These are phyloP conservation scores for Aspergillus nanangensis DNA, from an alignment of 495 filamentous ascomycete species.

Conservation along the genomic window DNA sequence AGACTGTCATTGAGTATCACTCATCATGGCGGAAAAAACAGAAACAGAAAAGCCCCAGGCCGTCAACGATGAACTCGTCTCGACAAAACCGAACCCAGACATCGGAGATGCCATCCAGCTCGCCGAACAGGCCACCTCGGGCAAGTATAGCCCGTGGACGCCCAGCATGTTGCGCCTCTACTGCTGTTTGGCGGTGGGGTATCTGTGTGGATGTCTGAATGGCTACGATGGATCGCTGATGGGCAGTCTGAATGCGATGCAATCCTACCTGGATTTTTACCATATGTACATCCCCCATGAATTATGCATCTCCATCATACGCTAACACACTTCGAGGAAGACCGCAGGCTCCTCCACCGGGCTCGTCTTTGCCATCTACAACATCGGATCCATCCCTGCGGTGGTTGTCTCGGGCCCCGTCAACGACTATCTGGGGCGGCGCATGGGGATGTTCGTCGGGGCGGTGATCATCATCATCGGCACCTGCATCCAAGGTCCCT, in stretches of 20 bases:
- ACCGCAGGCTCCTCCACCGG: slow-evolving; percentile 32
- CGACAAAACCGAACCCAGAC: too few species aligned
- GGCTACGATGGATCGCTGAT: slow-evolving; percentile 51
- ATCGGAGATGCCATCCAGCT: background rate
- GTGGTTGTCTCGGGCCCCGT: slow-evolving; percentile 16
- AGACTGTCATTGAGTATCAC: too few species aligned
- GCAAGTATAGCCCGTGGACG: slow-evolving; percentile 17
- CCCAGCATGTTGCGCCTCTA: slow-evolving; percentile 17
- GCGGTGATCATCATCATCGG: slow-evolving; percentile 54
- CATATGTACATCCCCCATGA: slow-evolving; percentile 32
- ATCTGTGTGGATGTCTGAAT: slow-evolving; percentile 28
- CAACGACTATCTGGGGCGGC: slow-evolving; percentile 43
- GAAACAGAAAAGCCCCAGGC: too few species aligned
- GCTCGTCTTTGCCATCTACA: slow-evolving; percentile 56
- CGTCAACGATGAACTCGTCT: too few species aligned
- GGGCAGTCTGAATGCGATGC: slow-evolving; percentile 33
- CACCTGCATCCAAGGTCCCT: slow-evolving; percentile 46
- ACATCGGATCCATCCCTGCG: slow-evolving; percentile 32
- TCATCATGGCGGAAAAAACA: too few species aligned
- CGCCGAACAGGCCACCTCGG: background rate
- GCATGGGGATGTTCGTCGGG: slow-evolving; percentile 59
- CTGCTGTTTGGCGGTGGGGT: slow-evolving; percentile 12
- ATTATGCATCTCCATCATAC: too few species aligned
- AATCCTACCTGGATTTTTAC: slow-evolving; percentile 32
- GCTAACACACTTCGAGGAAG: slow-evolving; percentile 15